Percentiles rank a stretch among this genome's conserved stretches.
These are phyloP conservation scores for Viola pubescens DNA, from an alignment of 441 rosid genomes.

Conservation along the genomic window DNA sequence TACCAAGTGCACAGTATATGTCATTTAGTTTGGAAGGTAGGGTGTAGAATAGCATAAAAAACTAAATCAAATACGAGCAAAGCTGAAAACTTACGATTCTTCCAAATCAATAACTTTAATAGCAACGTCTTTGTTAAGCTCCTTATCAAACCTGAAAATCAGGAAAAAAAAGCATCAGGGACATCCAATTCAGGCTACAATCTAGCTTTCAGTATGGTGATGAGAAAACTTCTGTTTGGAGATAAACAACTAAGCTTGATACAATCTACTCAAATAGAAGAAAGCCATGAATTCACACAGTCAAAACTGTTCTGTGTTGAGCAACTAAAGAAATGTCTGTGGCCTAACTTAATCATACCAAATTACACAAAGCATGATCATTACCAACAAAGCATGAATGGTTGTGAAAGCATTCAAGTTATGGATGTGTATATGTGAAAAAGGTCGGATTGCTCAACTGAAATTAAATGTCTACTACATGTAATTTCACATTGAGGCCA, in stretches of 20 bases:
- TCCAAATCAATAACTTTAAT: conserved; percentile 98
- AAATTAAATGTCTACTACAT: too few relatives aligned
- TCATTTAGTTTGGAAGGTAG: background rate
- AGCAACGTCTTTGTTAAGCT: conserved; percentile 91
- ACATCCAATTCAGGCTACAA: background rate
- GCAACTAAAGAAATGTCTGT: background rate
- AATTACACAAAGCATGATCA: too few relatives aligned
- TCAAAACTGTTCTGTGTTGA: background rate
- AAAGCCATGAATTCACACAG: too few relatives aligned
- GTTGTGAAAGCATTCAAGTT: background rate
- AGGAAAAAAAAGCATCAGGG: conserved; percentile 15
- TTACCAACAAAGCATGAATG: too few relatives aligned
- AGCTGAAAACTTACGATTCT: conserved; percentile 75
- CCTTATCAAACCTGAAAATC: conserved; percentile 84
- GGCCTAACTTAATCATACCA: background rate
- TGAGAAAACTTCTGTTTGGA: conserved; percentile 1
- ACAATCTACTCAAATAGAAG: too few relatives aligned
- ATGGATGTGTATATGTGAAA: background rate
- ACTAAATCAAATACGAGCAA: conserved; percentile 7
- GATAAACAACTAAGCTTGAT: too few relatives aligned
- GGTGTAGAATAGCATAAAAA: conserved; percentile 9
- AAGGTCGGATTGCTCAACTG: too few relatives aligned
- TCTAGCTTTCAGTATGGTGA: background rate
- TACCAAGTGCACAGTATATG: too few relatives aligned
- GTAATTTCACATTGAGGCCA: too few relatives aligned